Base-by-base conservation (phyloP, 371 early-diverging fungal genomes). In the Mucor circinelloides region DNA sequence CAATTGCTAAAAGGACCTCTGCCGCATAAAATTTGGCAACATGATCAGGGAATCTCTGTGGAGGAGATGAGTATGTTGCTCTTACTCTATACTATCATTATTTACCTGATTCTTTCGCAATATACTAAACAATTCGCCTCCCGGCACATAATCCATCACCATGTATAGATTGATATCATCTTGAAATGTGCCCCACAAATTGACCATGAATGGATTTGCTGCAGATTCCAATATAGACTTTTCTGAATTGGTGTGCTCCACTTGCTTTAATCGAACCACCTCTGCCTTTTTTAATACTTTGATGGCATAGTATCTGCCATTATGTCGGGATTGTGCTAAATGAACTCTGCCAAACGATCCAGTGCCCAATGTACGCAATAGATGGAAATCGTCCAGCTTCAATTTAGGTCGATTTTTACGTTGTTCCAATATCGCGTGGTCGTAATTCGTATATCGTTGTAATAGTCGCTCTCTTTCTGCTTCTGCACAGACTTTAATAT, bases 291-390 rank as follows among this genome's bases (percentile, higher is more conserved):
- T 91, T 60, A 99, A 85, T 2, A 97, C 96, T 78, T 99, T 99
- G 87, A 99, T 94, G 2, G 99, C 99, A 77, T 94, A 97, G 84
- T 89, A 95, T 46, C 91, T 85, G 28, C 87, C 88, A 60, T 90
- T 93, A 65, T 81, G 80, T 68, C 90, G 87, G 58, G 88, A 87
- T 55, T 87, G 89, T 25, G 93, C 94, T 50, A 99, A 85, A 81
- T 95, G 96, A 46, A 99, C 99, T 19, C 98, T 91, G 25, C 99
- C 99, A 86, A 99, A 99, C 10, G 99, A 96, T 19, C 99, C 99
- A 0, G 98, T 97, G 7, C 99, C 99, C 40, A 99, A 69, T 28
- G 94, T 93, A 32, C 92, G 86, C 64, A 87, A 82, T 60, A 93
- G 76, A 59, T 86, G 85, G 63, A 91, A 92, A 64, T 92, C 90